These are phyloP conservation scores for Diaporthe humulicola DNA, from an alignment of 2,329 filamentous ascomycete genomes.

Conservation along the genomic window DNA sequence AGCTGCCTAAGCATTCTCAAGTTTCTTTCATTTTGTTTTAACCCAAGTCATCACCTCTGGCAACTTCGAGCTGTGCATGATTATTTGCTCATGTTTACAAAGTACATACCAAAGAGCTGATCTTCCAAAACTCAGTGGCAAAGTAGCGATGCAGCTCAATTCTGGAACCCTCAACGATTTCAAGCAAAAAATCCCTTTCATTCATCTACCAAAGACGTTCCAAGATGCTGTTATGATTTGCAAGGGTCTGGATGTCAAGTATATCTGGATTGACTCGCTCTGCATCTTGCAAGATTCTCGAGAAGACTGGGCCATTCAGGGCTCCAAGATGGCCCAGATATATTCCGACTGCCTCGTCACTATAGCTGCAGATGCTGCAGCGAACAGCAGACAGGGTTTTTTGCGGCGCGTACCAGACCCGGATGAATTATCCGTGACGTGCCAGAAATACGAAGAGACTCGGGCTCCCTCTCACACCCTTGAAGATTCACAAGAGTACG, in stretches of 20 bases:
- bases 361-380: not conserved
- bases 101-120: too few relatives aligned
- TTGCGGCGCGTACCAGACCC: not conserved
- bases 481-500: not conserved
- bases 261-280: constrained; percentile 9
- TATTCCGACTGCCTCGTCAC: not conserved
- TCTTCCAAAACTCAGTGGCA: too few relatives aligned
- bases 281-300: constrained; percentile 15
- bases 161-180: not conserved
- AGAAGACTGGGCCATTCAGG: not conserved
- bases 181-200: not conserved
- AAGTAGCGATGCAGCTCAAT: not conserved
- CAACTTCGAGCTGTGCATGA: too few relatives aligned
- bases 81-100: too few relatives aligned
- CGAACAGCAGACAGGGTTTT: not conserved
- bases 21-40: too few relatives aligned
- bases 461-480: not conserved
- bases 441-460: not conserved
- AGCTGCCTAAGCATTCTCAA: too few relatives aligned
- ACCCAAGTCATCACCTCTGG: too few relatives aligned
- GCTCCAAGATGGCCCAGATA: constrained; percentile 3
- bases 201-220: not conserved
- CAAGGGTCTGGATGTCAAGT: not conserved
- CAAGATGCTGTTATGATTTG: constrained; percentile 9
- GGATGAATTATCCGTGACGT: not conserved